Conservation (phyloP, 2,329 filamentous ascomycete genomes). For the Torrubiellomyces zombiae region DNA sequence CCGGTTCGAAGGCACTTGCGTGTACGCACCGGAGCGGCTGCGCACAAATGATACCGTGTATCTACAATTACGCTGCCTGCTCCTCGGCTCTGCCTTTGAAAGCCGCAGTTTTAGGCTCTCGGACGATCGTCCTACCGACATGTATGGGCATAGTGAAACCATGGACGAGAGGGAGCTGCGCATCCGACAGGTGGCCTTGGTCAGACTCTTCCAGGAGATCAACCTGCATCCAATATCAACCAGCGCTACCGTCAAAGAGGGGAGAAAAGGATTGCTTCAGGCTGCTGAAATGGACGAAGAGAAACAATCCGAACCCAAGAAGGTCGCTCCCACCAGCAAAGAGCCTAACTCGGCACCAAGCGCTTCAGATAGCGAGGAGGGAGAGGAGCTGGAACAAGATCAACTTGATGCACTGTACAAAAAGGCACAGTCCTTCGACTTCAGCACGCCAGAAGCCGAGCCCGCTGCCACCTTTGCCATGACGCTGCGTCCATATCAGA, state of each 20-base stretch:
- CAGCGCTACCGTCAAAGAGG: constrained; percentile 64
- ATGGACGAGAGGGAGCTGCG: constrained; percentile 70
- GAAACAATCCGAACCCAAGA: constrained; percentile 38
- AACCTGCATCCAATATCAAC: constrained; percentile 59
- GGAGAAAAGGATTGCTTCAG: constrained; percentile 67
- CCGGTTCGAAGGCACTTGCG: constrained; percentile 70
- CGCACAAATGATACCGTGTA: constrained; percentile 91
- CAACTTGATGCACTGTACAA: constrained; percentile 88
- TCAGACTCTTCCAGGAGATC: constrained; percentile 80
- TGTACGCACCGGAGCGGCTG: constrained; percentile 73
- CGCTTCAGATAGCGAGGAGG: constrained; percentile 60
- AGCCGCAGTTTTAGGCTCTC: constrained; percentile 39
- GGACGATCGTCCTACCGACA: constrained; percentile 51
- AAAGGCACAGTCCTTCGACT: constrained; percentile 95
- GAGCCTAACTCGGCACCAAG: constrained; percentile 32
- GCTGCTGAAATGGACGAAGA: constrained; percentile 83
- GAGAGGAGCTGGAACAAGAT: constrained; percentile 82
- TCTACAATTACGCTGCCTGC: constrained; percentile 64
- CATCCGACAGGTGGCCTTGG: constrained; percentile 70
- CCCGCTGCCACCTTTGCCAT: constrained; percentile 70
- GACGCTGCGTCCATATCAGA: constrained; percentile 80
- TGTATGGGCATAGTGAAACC: constrained; percentile 78
- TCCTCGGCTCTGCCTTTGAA: constrained; percentile 61
- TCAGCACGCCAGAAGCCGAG: constrained; percentile 73
- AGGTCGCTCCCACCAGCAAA: constrained; percentile 11